Percentiles rank a stretch among this genome's conserved stretches.
Conservation (phyloP, 176 grass and related monocot species). For the Carex parvula region DNA sequence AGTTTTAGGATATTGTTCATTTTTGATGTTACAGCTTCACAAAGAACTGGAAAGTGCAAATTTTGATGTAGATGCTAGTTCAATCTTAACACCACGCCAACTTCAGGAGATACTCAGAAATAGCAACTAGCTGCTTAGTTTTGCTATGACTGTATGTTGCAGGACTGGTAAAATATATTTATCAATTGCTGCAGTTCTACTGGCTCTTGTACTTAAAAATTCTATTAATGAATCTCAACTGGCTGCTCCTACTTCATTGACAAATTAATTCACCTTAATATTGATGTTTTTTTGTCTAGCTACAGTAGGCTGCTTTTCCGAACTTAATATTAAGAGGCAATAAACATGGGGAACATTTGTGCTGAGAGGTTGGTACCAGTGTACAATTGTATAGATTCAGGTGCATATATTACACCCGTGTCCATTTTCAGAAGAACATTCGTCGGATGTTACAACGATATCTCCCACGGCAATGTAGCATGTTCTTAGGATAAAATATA, state of each 20-base stretch:
- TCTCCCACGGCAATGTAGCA: neutral
- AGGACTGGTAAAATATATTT: neutral
- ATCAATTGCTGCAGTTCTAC: neutral
- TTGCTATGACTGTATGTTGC: neutral
- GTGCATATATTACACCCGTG: neutral
- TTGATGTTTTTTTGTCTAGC: neutral
- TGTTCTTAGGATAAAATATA: neutral
- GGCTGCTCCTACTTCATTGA: neutral
- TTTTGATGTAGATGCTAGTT: constrained; percentile 43
- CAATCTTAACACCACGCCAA: constrained; percentile 42
- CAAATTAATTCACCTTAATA: neutral
- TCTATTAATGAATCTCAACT: neutral
- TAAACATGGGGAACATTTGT: neutral
- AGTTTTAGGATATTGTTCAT: neutral
- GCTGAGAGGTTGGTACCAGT: neutral
- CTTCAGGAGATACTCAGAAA: constrained; percentile 39
- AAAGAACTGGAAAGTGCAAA: constrained; percentile 48
- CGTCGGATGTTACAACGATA: neutral
- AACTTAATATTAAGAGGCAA: neutral
- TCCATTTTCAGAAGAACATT: neutral
- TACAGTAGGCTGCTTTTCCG: neutral
- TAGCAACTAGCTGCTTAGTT: constrained; percentile 13
- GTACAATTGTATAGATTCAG: neutral
- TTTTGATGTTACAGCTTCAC: constrained; percentile 41
- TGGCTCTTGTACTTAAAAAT: neutral